Evolutionary conservation across 495 filamentous ascomycete species (phyloP), one percentile per base, ranked within the genome.

Genomic region (Thermochaetoides thermophila): DNA sequence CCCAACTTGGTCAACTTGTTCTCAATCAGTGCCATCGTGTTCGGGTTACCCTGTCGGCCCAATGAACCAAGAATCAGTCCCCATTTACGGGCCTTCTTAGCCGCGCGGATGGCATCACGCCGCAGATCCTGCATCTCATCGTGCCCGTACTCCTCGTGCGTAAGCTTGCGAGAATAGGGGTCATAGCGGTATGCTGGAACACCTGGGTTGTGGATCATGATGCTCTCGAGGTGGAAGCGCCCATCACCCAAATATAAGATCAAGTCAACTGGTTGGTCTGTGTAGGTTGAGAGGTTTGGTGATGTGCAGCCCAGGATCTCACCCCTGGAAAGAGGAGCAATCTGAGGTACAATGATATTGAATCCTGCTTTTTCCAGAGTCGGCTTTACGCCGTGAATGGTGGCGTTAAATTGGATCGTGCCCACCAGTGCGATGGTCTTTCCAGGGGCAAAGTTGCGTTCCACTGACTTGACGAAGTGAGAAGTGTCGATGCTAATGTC

Each of bases 401-500:
- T 92, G 5, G 84, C 80, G 56, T 99, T 99, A 66, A 99, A 99
- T 47, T 99, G 89, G 38, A 99, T 99, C 4, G 89, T 99, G 11
- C 87, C 89, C 0, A 99, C 85, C 38, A 93, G 69, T 4, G 91
- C 89, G 28, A 99, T 73, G 1, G 76, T 84, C 52, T 89, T 89
- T 3, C 81, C 81, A 0, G 79, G 48, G 6, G 72, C 59, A 49
- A 96, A 93, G 52, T 95, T 96, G 17, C 81, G 74, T 47, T 83
- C 78, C n/a, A 99, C 53, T 0, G 86, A 91, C 1, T 77, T 76
- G 16, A 93, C 50, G 2, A 99, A 70, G 53, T 99, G 89, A 3
- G 70, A 48, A 0, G 78, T 80, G 60, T 96, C 89, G 56, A 99
- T 95, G 55, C 74, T 78, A 54, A 99, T 96, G 49, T 92, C 86